Evolutionary conservation across 2,329 filamentous ascomycete genomes (phyloP).

Genomic region (Hymenoscyphus scutula): DNA sequence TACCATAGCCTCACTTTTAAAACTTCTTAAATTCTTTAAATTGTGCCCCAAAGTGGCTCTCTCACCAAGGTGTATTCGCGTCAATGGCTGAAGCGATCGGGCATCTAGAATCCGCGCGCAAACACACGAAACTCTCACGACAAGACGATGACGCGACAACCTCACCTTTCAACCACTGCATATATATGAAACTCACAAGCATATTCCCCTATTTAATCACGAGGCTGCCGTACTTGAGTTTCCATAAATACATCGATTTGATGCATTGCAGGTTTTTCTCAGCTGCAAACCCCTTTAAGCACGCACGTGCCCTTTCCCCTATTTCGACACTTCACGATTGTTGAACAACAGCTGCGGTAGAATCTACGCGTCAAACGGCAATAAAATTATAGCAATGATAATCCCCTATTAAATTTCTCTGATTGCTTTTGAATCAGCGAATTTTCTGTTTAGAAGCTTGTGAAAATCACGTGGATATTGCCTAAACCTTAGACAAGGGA

Average conservation of each 20-base stretch:
- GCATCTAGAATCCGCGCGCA: neutral
- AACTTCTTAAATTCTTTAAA: neutral
- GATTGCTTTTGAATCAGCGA: neutral
- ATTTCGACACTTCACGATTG: neutral
- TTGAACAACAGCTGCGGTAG: neutral
- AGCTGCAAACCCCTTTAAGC: neutral
- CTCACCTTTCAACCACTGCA: neutral
- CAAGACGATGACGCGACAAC: neutral
- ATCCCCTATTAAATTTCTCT: neutral
- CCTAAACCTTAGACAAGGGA: too few relatives aligned
- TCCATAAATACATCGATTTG: neutral
- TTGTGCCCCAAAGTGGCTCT: neutral
- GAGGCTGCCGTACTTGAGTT: neutral
- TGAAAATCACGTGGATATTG: neutral
- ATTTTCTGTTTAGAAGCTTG: neutral
- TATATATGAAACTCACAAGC: neutral
- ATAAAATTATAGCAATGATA: neutral
- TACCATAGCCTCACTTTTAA: neutral
- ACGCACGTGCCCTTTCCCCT: neutral
- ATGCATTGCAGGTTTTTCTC: neutral
- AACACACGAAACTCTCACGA: constrained; percentile 4
- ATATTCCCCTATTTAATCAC: neutral
- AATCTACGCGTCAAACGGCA: neutral
- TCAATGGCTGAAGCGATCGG: constrained; percentile 2
- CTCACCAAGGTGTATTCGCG: neutral